Evolutionary conservation across 2,329 filamentous ascomycete genomes (phyloP).

Genomic region (Mycocentrospora acerina): DNA sequence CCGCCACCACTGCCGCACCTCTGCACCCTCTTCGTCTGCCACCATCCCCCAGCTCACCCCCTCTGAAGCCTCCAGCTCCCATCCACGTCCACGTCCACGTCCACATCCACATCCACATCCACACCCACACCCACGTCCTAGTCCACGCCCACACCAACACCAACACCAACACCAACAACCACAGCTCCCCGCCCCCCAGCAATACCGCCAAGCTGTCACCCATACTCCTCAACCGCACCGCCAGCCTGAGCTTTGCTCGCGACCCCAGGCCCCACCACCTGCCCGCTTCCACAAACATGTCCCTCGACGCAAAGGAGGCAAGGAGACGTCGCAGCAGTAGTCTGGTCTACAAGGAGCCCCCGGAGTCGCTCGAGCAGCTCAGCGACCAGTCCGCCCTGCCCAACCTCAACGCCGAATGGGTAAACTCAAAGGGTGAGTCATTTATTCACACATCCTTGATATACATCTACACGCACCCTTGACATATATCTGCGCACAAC

Average conservation of each 20-base stretch:
- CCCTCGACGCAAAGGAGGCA: slow-evolving; percentile 56
- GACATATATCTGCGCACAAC: too few species aligned
- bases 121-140: background rate
- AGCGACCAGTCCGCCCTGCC: slow-evolving; percentile 93
- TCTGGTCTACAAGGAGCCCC: slow-evolving; percentile 96
- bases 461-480: too few species aligned
- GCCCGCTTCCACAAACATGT: slow-evolving; percentile 34
- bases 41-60: too few species aligned
- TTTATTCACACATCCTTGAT: background rate
- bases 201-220: slow-evolving; percentile 97
- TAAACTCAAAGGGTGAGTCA: slow-evolving; percentile 90
- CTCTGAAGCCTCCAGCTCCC: slow-evolving; percentile 2
- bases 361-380: slow-evolving; percentile 95
- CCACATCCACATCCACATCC: slow-evolving; percentile 1
- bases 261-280: slow-evolving; percentile 59
- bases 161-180: slow-evolving; percentile 2
- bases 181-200: slow-evolving; percentile 17
- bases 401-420: slow-evolving; percentile 98
- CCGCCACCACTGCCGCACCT: slow-evolving; percentile 5
- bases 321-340: slow-evolving; percentile 95
- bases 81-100: slow-evolving; percentile 2
- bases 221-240: slow-evolving; percentile 82
- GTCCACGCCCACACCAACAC: slow-evolving; percentile 3
- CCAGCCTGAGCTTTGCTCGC: slow-evolving; percentile 77
- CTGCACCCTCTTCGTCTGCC: slow-evolving; percentile 4